Conservation (phyloP, 768 basidiomycete genomes). For the Tubosaeta sp. region DNA sequence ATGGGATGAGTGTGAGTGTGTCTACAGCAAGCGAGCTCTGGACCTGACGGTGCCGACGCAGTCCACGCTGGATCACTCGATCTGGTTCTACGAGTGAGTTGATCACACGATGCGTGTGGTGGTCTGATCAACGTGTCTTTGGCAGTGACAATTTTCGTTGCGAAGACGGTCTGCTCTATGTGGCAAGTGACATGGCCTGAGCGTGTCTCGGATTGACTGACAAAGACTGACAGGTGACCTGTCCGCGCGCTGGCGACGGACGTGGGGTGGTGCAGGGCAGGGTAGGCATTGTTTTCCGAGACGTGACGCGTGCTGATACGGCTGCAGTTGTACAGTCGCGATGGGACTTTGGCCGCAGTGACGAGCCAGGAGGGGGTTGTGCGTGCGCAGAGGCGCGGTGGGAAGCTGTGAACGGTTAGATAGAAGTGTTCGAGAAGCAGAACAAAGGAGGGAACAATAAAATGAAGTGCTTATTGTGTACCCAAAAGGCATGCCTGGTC, state of each 20-base stretch:
- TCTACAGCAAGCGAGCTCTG: background rate
- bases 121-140: slow-evolving; percentile 3
- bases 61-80: slow-evolving; percentile 73
- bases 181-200: slow-evolving; percentile 40
- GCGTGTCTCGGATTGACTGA: background rate
- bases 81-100: slow-evolving; percentile 73
- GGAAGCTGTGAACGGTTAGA: slow-evolving; percentile 19
- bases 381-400: slow-evolving; percentile 49
- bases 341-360: slow-evolving; percentile 66
- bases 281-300: slow-evolving; percentile 39
- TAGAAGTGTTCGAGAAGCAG: slow-evolving; percentile 11
- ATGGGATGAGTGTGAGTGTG: slow-evolving; percentile 59
- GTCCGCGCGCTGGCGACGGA: slow-evolving; percentile 60
- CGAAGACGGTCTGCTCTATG: slow-evolving; percentile 77
- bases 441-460: slow-evolving; percentile 12
- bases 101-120: background rate
- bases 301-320: slow-evolving; percentile 6
- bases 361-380: slow-evolving; percentile 79
- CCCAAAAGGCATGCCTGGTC: slow-evolving; percentile 23
- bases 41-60: slow-evolving; percentile 8
- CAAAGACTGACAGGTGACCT: slow-evolving; percentile 45
- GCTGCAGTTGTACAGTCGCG: slow-evolving; percentile 61
- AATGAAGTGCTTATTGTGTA: slow-evolving; percentile 27
- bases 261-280: slow-evolving; percentile 67
- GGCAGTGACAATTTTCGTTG: slow-evolving; percentile 69